Conservation (phyloP, 2,329 filamentous ascomycete species). For the Botryotinia narcissicola region DNA sequence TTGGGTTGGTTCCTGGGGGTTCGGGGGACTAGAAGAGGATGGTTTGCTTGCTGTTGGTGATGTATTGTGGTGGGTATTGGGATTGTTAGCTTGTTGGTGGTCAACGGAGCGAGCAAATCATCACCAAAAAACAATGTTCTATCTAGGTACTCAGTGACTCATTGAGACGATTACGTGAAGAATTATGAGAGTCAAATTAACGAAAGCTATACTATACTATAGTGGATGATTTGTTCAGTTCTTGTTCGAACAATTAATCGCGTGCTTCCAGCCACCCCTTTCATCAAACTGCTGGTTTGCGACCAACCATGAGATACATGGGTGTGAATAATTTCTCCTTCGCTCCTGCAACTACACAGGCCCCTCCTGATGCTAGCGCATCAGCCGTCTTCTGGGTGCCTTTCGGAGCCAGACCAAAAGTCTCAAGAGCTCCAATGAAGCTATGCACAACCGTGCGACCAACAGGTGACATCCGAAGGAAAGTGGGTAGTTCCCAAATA, state of each 20-base stretch:
- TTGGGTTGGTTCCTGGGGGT: neutral
- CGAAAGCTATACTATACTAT: neutral
- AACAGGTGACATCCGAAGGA: slow-evolving; percentile 87
- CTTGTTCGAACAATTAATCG: neutral
- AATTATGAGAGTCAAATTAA: neutral
- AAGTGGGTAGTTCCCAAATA: slow-evolving; percentile 76
- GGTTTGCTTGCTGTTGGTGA: neutral
- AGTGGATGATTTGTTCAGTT: neutral
- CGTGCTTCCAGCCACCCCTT: neutral
- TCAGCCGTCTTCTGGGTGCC: slow-evolving; percentile 95
- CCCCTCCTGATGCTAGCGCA: slow-evolving; percentile 75
- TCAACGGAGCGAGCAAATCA: neutral
- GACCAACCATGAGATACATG: slow-evolving; percentile 94
- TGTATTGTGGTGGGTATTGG: neutral
- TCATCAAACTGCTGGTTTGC: slow-evolving; percentile 62
- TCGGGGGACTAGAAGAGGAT: neutral
- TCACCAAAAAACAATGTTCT: neutral
- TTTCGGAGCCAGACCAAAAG: slow-evolving; percentile 67
- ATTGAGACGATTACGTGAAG: neutral
- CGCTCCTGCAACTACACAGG: slow-evolving; percentile 82
- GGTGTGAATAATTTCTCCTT: slow-evolving; percentile 89
- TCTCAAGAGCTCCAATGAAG: slow-evolving; percentile 75
- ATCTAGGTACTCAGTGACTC: neutral
- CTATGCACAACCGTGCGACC: slow-evolving; percentile 73
- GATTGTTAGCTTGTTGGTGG: neutral